A percentile compares a stretch with the other conserved stretches of the same genome.
Evolutionary conservation across 2,329 filamentous ascomycete species (phyloP).

Genomic region (Aspergillus sp.): DNA sequence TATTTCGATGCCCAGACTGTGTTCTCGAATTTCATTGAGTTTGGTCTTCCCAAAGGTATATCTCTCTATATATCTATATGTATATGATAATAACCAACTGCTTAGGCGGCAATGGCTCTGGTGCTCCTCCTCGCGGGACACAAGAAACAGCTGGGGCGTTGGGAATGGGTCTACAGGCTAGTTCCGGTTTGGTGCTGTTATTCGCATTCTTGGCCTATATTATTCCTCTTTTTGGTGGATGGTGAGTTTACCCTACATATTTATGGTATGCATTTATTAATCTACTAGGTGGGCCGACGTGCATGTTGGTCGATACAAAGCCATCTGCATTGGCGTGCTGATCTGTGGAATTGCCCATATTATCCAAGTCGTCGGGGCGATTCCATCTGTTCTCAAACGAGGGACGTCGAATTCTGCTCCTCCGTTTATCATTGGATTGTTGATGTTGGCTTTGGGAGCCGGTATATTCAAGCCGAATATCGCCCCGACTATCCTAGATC

Average conservation of each 20-base stretch:
- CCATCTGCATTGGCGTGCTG: conserved; percentile 34
- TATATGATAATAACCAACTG: too few species aligned
- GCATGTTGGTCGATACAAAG: conserved; percentile 21
- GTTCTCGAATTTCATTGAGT: conserved; percentile 60
- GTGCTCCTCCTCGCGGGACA: conserved; percentile 28
- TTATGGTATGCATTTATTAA: too few species aligned
- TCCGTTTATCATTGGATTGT: conserved; percentile 36
- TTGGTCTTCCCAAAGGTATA: conserved; percentile 48
- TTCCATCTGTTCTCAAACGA: conserved; percentile 37
- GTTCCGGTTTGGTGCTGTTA: conserved; percentile 50
- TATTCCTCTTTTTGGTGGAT: conserved; percentile 47
- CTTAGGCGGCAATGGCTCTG: conserved; percentile 34
- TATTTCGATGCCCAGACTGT: conserved; percentile 55
- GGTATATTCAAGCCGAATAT: conserved; percentile 40
- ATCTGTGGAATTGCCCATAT: conserved; percentile 35
- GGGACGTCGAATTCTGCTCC: conserved; percentile 26
- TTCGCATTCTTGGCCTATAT: conserved; percentile 51
- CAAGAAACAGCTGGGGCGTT: conserved; percentile 54
- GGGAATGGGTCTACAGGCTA: conserved; percentile 52
- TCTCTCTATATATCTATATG: conserved; percentile 30
- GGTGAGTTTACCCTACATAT: neutral
- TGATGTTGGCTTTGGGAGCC: conserved; percentile 35
- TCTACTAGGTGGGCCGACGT: conserved; percentile 16
- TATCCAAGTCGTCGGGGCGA: conserved; percentile 27
- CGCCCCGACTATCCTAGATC: conserved; percentile 41